Evolutionary conservation across 2,329 filamentous ascomycete species (phyloP).

Genomic region (Aschersonia sp.): DNA sequence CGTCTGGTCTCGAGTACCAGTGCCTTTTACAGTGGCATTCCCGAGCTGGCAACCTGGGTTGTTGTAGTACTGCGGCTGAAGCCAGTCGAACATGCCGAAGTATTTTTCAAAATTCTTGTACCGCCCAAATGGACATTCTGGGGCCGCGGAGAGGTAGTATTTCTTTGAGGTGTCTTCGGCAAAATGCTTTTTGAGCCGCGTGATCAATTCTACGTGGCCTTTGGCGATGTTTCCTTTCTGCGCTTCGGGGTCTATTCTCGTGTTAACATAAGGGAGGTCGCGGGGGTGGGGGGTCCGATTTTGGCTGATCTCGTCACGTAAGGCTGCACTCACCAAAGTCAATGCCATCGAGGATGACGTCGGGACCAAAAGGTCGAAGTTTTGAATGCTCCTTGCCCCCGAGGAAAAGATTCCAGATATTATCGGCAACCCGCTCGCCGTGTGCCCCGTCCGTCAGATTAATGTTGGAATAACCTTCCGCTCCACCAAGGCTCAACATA

Average conservation of each 20-base stretch:
- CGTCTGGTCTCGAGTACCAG: no score
- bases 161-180: background rate
- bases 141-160: background rate
- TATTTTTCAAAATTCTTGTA: constrained; percentile 7
- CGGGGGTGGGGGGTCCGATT: no score
- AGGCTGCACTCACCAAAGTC: constrained; percentile 21
- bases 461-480: constrained; percentile 51
- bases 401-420: constrained; percentile 57
- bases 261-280: no score
- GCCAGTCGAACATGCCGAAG: constrained; percentile 30
- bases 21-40: no score
- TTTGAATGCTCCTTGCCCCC: constrained; percentile 20
- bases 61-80: constrained; percentile 49
- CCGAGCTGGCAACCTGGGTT: constrained; percentile 41
- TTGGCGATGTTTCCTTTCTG: constrained; percentile 31
- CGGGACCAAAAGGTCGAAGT: constrained; percentile 48
- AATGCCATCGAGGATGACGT: constrained; percentile 55
- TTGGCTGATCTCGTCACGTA: no score
- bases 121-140: constrained; percentile 24
- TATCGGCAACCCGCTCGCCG: constrained; percentile 40
- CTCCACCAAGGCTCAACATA: constrained; percentile 54
- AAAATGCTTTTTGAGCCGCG: constrained; percentile 37
- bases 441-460: constrained; percentile 31
- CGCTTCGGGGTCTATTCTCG: constrained; percentile 34
- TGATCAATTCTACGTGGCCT: constrained; percentile 45